Evolutionary conservation across 2,329 filamentous ascomycete species (phyloP), one percentile per base, ranked within the genome.

Genomic region (Alternaria triticina): DNA sequence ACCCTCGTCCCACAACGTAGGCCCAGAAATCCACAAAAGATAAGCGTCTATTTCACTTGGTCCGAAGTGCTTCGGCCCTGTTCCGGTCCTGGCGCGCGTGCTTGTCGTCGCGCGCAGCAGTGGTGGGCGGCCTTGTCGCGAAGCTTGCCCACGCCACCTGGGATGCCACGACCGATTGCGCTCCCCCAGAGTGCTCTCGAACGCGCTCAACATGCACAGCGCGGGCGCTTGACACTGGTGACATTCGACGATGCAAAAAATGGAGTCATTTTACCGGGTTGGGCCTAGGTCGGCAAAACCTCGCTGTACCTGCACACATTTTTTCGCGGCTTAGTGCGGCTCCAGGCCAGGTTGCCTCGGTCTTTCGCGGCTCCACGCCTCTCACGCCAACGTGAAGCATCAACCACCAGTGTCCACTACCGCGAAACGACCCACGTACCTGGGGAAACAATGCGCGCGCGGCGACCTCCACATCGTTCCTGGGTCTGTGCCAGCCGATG

Each of bases 21-120:
- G 58, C 25, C 52, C 44, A 50, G 52, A 57, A 57, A 44, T 50
- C 58, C 58, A 61, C 58, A 61, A 61, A 57, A 61, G 58, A 61
- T 61, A 61, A 61, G 58, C 58, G 58, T 61, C 58, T 57, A 50
- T 50, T 44, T 30, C 30, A 44, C 52, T 57, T 61, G 44, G 52
- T 23, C 44, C 58, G 33, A 49, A 44, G 23, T 30, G 52, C 58
- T 61, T 61, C 43, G 52, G 23, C 52, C 44, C 44, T 57, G 10
- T 33, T 44, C 10, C 33, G 44, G 45, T 57, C 58, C 17, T 57
- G 58, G 23, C 45, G 56, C 25, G 33, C 23, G 52, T 33, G 44
- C 44, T 57, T 57, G 25, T 57, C 25, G 44, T 57, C 11, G 44
- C 44, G 40, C 13, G 23, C 58, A 50, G 30, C 23, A 30, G 58